These are phyloP conservation scores for Zymoseptoria crescenta DNA, from an alignment of 2,329 filamentous ascomycete genomes.

Conservation along the genomic window DNA sequence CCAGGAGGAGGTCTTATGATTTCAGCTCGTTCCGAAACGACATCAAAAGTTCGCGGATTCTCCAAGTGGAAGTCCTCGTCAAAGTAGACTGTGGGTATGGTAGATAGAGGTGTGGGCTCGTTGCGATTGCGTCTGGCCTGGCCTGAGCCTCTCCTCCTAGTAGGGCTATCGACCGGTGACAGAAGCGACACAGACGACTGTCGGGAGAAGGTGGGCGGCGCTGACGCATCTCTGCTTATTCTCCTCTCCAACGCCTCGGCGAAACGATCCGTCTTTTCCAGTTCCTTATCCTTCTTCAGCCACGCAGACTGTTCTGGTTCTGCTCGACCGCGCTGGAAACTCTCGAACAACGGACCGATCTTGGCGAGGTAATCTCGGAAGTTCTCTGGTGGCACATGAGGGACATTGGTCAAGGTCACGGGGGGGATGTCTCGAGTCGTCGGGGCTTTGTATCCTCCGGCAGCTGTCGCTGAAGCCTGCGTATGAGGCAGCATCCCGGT, in stretches of 20 bases:
- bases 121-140: conserved; percentile 53
- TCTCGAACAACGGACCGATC: conserved; percentile 81
- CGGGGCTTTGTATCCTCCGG: conserved; percentile 63
- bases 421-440: conserved; percentile 87
- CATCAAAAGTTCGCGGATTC: conserved; percentile 91
- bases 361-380: conserved; percentile 81
- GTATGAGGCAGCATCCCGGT: conserved; percentile 79
- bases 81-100: conserved; percentile 88
- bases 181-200: conserved; percentile 35
- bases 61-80: conserved; percentile 92
- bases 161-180: conserved; percentile 43
- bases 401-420: conserved; percentile 81
- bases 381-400: conserved; percentile 67
- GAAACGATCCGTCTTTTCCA: conserved; percentile 42
- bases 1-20: conserved; percentile 66
- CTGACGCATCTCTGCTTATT: conserved; percentile 29
- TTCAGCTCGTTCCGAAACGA: conserved; percentile 92
- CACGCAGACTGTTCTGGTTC: conserved; percentile 54
- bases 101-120: conserved; percentile 77
- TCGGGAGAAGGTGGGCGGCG: conserved; percentile 30
- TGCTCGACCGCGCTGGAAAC: conserved; percentile 75
- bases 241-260: conserved; percentile 41
- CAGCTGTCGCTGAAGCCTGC: conserved; percentile 57
- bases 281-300: conserved; percentile 38
- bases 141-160: conserved; percentile 46